Conservation (phyloP, 2,329 filamentous ascomycete genomes). For the Endocalyx cinctus region DNA sequence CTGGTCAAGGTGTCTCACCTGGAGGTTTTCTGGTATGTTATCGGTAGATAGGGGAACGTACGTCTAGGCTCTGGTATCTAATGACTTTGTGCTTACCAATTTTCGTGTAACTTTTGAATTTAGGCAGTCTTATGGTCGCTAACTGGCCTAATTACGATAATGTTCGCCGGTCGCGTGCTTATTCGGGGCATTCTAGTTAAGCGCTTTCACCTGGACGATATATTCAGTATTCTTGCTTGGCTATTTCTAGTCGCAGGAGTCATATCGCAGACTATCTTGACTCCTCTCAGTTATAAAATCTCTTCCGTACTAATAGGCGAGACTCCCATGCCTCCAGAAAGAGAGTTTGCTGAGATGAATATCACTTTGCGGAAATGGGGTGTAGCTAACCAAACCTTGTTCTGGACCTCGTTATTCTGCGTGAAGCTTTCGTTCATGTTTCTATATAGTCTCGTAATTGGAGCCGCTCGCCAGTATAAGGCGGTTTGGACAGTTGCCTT, state of each 20-base stretch:
- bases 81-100: too few species aligned
- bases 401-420: slow-evolving; percentile 12
- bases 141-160: slow-evolving; percentile 7
- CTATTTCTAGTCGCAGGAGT: slow-evolving; percentile 7
- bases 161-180: slow-evolving; percentile 12
- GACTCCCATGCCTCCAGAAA: slow-evolving; percentile 2
- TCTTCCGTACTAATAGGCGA: slow-evolving; percentile 13
- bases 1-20: slow-evolving; percentile 12
- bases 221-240: slow-evolving; percentile 11
- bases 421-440: slow-evolving; percentile 17
- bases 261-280: slow-evolving; percentile 7
- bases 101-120: too few species aligned
- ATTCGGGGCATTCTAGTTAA: slow-evolving; percentile 12
- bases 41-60: too few species aligned
- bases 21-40: slow-evolving; percentile 10
- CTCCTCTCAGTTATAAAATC: slow-evolving; percentile 9
- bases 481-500: slow-evolving; percentile 3
- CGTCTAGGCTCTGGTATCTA: too few species aligned
- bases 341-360: slow-evolving; percentile 7
- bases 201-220: slow-evolving; percentile 14
- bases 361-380: slow-evolving; percentile 11
- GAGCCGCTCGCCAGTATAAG: not conserved
- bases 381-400: slow-evolving; percentile 6
- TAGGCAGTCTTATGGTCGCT: slow-evolving; percentile 14
- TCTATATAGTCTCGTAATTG: slow-evolving; percentile 9